A percentile compares a stretch with the other conserved stretches of the same genome.
These are phyloP conservation scores for Rutstroemia sp. DNA, from an alignment of 2,329 filamentous ascomycete genomes.

Conservation along the genomic window DNA sequence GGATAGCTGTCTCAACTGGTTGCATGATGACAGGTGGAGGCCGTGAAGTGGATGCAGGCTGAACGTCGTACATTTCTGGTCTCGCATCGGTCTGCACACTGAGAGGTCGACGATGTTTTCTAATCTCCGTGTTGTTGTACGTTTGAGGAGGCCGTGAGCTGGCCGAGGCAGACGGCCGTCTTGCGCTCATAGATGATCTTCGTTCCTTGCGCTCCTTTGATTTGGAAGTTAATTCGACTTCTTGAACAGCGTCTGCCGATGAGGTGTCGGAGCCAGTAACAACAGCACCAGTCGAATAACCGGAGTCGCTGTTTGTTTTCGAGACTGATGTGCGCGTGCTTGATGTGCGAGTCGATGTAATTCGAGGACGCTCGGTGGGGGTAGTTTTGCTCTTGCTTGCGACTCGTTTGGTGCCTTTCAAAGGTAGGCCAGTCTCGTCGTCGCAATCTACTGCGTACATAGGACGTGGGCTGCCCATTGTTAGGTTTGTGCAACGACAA, in stretches of 20 bases:
- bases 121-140: conserved; percentile 1
- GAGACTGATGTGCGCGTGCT: conserved; percentile 1
- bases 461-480: conserved; percentile 17
- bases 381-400: conserved; percentile 15
- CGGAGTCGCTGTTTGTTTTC: conserved; percentile 8
- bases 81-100: conserved; percentile 3
- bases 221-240: background rate
- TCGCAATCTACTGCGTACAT: conserved; percentile 25
- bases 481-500: conserved; percentile 5
- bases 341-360: background rate
- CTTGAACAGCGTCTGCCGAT: background rate
- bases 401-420: conserved; percentile 19
- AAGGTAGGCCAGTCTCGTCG: conserved; percentile 17
- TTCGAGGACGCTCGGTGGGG: background rate
- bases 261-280: conserved; percentile 4
- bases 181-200: background rate
- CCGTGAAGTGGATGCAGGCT: background rate
- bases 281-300: conserved; percentile 8
- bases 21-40: conserved; percentile 2
- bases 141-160: conserved; percentile 1
- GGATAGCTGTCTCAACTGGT: background rate
- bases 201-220: conserved; percentile 2
- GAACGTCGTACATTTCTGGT: conserved; percentile 3
- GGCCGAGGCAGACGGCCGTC: background rate
- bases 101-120: conserved; percentile 3